Evolutionary conservation across 2,329 filamentous ascomycete genomes (phyloP), one percentile per base, ranked within the genome.

Genomic region (Hypomyces rosellus): DNA sequence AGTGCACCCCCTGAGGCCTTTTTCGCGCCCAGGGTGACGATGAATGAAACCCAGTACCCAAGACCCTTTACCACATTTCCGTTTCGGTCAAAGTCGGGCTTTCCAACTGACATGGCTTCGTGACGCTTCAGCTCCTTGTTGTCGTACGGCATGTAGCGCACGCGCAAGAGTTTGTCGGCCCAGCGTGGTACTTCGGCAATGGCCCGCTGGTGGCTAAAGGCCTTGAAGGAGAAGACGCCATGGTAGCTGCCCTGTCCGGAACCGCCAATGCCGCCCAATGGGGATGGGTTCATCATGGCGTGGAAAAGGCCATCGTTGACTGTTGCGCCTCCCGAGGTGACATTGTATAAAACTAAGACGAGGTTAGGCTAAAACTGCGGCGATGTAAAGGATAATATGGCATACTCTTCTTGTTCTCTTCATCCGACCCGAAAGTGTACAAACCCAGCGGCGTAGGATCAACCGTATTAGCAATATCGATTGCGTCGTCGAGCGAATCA

Each of bases 391-490:
- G 25, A 45, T 15, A 45, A n/a, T 14, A 37, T 16, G 3, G 13
- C 75, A 60, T 73, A 88, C 86, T 75, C 65, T 86, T 86, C 30
- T 86, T 76, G 42, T 85, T 88, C 65, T 96, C 92, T 3, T 74
- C 74, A 61, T 89, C 88, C 55, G 77, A 86, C 49, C 91, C 92
- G 69, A 97, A 97, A 5, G 88, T 81, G 66, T 89, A 95, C 41
- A 96, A 74, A 9, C 85, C 84, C 38, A 99, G 75, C 0, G 93
- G 91, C 1, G 91, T 96, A 46, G 84, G 78, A 67, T 95, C 85
- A 45, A 96, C 80, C 49, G 80, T 73, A 67, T 95, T 92, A 54
- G 89, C 89, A 56, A 90, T 81, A 37, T 76, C 77, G 65, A 97
- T 90, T 45, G 91, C 92, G 61, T 95, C 82, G 57, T 95, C 88